A percentile compares a stretch with the other conserved stretches of the same genome.
Evolutionary conservation across 257 asterid genomes (phyloP).

Genomic region (Lavandula angustifolia): DNA sequence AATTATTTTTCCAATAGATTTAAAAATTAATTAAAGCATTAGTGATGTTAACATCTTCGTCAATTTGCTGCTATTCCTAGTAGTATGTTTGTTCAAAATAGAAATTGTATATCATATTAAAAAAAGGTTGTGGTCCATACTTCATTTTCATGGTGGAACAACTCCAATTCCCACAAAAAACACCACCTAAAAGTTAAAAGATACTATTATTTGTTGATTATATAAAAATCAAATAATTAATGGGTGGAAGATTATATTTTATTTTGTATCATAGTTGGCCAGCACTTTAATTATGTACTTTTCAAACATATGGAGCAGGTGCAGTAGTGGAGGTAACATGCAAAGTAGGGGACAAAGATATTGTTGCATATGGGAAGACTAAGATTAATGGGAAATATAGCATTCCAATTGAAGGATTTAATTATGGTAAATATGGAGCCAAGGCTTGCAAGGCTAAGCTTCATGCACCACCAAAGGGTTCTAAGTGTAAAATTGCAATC

Average conservation of each 20-base stretch:
- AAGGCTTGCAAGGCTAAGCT: slow-evolving; percentile 71
- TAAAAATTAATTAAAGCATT: background rate
- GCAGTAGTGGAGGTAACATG: slow-evolving; percentile 76
- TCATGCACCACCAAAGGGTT: slow-evolving; percentile 62
- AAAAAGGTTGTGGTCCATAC: slow-evolving; percentile 12
- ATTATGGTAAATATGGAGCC: slow-evolving; percentile 62
- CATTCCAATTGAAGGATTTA: slow-evolving; percentile 52
- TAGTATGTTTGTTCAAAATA: background rate
- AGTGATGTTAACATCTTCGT: slow-evolving; percentile 6
- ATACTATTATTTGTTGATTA: background rate
- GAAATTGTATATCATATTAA: background rate
- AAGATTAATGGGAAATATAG: slow-evolving; percentile 68
- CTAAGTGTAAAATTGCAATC: slow-evolving; percentile 61
- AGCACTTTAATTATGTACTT: background rate
- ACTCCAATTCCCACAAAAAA: slow-evolving; percentile 1
- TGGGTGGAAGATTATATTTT: slow-evolving; percentile 7
- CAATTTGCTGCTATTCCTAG: slow-evolving; percentile 13
- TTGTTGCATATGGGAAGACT: slow-evolving; percentile 66
- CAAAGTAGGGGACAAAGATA: slow-evolving; percentile 51
- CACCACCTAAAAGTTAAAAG: slow-evolving; percentile 11
- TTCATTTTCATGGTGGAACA: background rate
- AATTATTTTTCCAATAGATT: background rate
- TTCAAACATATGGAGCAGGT: slow-evolving; percentile 39
- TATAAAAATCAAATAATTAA: background rate
- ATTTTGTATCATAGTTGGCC: background rate